phyloP scores from a whole-genome alignment of 768 basidiomycete genomes.

The Trametes cingulata region DNA sequence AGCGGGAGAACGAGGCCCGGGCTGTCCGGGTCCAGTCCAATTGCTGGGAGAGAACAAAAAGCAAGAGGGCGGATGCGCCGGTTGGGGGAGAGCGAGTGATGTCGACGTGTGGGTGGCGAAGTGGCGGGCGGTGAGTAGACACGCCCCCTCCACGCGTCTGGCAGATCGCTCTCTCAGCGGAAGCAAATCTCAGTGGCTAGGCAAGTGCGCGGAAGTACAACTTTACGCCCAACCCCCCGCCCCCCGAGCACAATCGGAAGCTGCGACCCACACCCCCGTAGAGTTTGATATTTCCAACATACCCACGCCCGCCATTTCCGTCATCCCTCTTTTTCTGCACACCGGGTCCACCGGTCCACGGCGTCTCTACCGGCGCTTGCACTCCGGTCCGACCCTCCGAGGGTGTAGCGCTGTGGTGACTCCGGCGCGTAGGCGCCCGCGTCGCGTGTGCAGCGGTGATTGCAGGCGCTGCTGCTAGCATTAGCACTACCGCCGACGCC shows the following conservation, averaged over 20 bases:
- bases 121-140: constrained; percentile 24
- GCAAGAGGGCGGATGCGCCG: neutral
- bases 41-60: neutral
- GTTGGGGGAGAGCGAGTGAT: neutral
- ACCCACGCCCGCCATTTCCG: neutral
- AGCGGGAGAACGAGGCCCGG: constrained; percentile 11
- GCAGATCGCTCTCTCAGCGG: constrained; percentile 28
- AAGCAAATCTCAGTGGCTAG: constrained; percentile 27
- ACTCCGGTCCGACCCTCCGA: constrained; percentile 9
- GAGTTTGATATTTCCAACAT: constrained; percentile 18
- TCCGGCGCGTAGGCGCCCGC: too few relatives aligned
- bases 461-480: neutral
- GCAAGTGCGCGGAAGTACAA: constrained; percentile 22
- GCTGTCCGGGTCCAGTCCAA: constrained; percentile 1
- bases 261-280: constrained; percentile 16
- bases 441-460: neutral
- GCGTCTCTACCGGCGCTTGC: neutral
- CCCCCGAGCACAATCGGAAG: constrained; percentile 15
- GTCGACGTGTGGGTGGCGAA: neutral
- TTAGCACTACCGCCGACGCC: neutral
- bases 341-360: constrained; percentile 1
- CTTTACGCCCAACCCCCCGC: neutral
- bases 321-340: neutral
- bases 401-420: too few relatives aligned
- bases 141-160: constrained; percentile 13